Base-by-base conservation (phyloP, 371 early-diverging fungal species). In the Lichtheimia ramosa region DNA sequence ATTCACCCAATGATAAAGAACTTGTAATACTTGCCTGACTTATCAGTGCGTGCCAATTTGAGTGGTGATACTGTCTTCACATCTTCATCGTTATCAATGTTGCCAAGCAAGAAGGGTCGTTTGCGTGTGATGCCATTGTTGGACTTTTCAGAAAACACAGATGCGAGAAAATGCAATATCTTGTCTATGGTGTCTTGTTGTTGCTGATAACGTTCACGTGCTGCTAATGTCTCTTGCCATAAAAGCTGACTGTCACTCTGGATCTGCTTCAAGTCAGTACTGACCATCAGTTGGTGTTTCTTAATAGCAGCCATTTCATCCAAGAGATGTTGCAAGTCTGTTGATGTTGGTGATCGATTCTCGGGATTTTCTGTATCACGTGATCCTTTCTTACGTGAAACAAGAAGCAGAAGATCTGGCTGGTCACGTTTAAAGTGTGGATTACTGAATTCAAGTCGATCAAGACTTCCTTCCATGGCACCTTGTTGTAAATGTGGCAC, bases 151-250 rank as follows among this genome's bases (percentile, higher is more conserved):
- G 90, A 79, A 61, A 88, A 92, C 18, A 93, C 86, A 3, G 90
- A 85, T 0, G 92, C 92, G 62, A 93, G 66, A 69, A 93, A 93
- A 10, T 85, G 71, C 56, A 92, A 53, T 16, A 93, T 92, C 71
- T 94, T 96, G 77, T 96, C 93, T 43, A 97, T 96, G 0, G 92
- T 94, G 13, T 89, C 90, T 65, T 97, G 95, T 61, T 97, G 97
- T 48, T 87, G 75, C 40, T 87, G 84, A 71, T 93, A 87, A 23
- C 91, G 76, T 43, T 92, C 91, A 16, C 93, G 82, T 7, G 92
- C 83, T 0, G 81, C 70, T 1, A 88, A 55, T 0, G 92, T 87
- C 65, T 96, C 94, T 52, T 84, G 85, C 97, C 97, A 97, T 13
- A 97, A 69, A 18, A 84, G 63, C 63, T 92, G 89, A 66, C 94